Evolutionary conservation across 2,329 filamentous ascomycete genomes (phyloP).

Genomic region (Curvularia sp.): DNA sequence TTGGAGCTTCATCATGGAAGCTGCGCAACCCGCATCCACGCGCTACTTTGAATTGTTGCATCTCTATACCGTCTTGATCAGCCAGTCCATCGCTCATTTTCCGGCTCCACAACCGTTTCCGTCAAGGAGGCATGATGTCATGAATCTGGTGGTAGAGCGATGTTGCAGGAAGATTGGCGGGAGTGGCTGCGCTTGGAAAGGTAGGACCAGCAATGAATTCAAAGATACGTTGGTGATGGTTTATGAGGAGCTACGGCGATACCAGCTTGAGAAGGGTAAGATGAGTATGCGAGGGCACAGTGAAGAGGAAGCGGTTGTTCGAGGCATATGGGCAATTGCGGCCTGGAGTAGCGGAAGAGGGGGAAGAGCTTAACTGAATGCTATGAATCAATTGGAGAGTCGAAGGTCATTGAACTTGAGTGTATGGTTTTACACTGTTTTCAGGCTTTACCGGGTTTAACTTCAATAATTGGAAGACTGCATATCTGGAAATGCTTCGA

Average conservation of each 20-base stretch:
- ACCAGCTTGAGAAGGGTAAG: constrained; percentile 33
- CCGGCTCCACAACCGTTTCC: constrained; percentile 19
- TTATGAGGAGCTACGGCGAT: constrained; percentile 36
- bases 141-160: constrained; percentile 37
- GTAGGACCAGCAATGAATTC: constrained; percentile 31
- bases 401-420: no score
- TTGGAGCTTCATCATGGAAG: constrained; percentile 37
- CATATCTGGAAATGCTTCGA: neutral
- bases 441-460: neutral
- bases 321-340: constrained; percentile 58
- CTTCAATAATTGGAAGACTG: neutral
- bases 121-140: constrained; percentile 27
- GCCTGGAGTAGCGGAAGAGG: constrained; percentile 20
- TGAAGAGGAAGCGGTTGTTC: constrained; percentile 42
- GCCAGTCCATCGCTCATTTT: constrained; percentile 37
- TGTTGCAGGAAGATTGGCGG: constrained; percentile 37
- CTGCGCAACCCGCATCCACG: constrained; percentile 18
- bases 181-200: constrained; percentile 17
- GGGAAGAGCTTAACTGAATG: neutral
- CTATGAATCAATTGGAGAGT: no score
- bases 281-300: constrained; percentile 37
- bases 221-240: constrained; percentile 34
- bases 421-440: neutral
- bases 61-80: constrained; percentile 41
- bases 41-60: constrained; percentile 38